Conservation (phyloP, 177 flowering plant genomes). For the Telopea speciosissima region DNA sequence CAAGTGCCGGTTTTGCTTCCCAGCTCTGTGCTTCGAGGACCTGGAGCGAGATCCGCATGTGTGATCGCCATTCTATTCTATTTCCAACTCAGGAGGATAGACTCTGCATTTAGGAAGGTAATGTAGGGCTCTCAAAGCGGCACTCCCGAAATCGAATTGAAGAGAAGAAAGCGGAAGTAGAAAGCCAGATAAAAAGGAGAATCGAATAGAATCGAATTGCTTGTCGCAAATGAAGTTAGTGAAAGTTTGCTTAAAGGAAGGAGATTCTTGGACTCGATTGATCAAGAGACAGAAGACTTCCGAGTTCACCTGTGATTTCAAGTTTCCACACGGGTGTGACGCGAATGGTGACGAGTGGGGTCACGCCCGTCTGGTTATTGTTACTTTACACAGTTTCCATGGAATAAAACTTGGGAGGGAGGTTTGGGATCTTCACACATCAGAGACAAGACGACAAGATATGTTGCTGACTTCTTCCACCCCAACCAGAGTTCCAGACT, state of each 20-base stretch:
- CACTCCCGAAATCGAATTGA: too few species aligned
- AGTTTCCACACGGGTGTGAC: conserved; percentile 38
- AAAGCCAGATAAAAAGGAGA: background rate
- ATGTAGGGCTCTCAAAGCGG: too few species aligned
- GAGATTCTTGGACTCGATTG: conserved; percentile 43
- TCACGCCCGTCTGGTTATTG: background rate
- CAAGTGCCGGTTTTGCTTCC: conserved; percentile 68
- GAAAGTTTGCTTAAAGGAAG: conserved; percentile 52
- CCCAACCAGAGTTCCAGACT: too few species aligned
- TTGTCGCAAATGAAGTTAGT: conserved; percentile 46
- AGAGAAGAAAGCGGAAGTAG: background rate
- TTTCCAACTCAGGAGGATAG: background rate
- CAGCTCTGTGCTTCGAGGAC: conserved; percentile 35
- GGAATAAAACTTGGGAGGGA: too few species aligned
- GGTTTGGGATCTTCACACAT: background rate
- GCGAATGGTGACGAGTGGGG: too few species aligned
- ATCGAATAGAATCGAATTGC: conserved; percentile 40
- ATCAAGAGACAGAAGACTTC: too few species aligned
- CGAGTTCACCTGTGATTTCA: background rate
- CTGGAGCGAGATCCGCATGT: conserved; percentile 75
- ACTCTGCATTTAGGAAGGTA: background rate
- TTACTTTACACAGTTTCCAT: too few species aligned
- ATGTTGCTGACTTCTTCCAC: too few species aligned
- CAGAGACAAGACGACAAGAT: background rate
- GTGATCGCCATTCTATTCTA: conserved; percentile 55